Percentiles rank a stretch among this genome's conserved stretches.
phyloP scores from a whole-genome alignment of 2,329 filamentous ascomycete genomes.

The Pleoardoris graminearum region DNA sequence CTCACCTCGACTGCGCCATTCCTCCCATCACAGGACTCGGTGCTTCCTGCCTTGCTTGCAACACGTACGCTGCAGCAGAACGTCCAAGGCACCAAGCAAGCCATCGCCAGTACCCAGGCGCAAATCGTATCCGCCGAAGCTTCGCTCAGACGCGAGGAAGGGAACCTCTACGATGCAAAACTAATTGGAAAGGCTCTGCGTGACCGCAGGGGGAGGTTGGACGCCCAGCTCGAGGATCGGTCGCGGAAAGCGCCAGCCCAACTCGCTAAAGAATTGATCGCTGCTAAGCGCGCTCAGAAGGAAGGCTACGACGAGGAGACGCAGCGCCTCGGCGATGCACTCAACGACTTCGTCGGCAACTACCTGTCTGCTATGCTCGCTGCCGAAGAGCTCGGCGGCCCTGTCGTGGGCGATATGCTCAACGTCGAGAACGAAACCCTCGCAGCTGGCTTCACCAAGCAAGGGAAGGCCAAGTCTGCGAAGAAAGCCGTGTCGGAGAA shows the following conservation, averaged over 20 bases:
- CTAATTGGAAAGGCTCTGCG: conserved; percentile 54
- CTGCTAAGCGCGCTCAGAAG: conserved; percentile 63
- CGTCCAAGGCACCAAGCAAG: conserved; percentile 65
- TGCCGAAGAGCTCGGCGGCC: conserved; percentile 80
- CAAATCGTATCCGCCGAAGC: conserved; percentile 46
- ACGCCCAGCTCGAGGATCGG: conserved; percentile 59
- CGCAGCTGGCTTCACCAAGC: conserved; percentile 57
- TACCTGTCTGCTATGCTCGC: conserved; percentile 75
- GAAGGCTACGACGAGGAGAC: conserved; percentile 64
- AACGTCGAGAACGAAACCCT: conserved; percentile 62
- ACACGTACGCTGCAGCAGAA: conserved; percentile 68
- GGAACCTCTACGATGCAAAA: conserved; percentile 52
- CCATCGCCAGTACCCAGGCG: conserved; percentile 53
- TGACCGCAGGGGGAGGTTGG: conserved; percentile 63
- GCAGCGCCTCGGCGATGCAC: conserved; percentile 61
- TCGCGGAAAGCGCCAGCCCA: conserved; percentile 64
- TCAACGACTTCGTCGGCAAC: conserved; percentile 72
- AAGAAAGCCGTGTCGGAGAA: conserved; percentile 42
- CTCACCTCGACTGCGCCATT: conserved; percentile 65
- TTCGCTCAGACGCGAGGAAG: conserved; percentile 51
- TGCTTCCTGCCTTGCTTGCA: conserved; percentile 72
- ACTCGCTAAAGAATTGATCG: conserved; percentile 64
- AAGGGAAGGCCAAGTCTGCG: conserved; percentile 50
- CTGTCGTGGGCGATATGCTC: conserved; percentile 75
- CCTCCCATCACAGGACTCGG: conserved; percentile 67